Base-by-base conservation (phyloP, 805 yeast species). In the Teunomyces cretensis region DNA sequence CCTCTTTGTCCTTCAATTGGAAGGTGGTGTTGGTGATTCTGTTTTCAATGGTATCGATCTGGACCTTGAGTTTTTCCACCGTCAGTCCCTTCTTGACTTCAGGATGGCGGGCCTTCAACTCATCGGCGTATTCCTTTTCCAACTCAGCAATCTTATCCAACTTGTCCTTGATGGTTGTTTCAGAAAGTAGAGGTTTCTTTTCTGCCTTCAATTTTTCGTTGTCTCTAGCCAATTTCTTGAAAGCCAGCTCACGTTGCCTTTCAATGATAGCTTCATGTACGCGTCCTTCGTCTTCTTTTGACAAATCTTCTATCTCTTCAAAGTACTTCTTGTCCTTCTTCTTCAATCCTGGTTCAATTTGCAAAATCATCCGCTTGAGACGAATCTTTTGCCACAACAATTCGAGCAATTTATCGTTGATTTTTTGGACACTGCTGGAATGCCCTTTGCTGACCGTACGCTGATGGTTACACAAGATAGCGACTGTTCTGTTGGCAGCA, bases 401-500 rank as follows among this genome's bases (percentile, higher is more conserved):
- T 67, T 91, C 97, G 56, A 82, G 79, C 45, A 92, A 79, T 55
- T 77, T 83, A 43, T 86, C 95, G 52, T 72, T 79, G 37, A 89
- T 89, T 61, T 85, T 88, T 52, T 81, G 87, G 48, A 92, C 88
- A 5, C 90, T 75, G 17, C 80, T 79, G 39, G 86, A 95, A 60
- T 92, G 97, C 4, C 81, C 80, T 61, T 91, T 92, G 41, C 90
- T 79, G 8, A 91, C 90, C 14, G 96, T 81, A 66, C 97, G 83
- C 75, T 91, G 98, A 78, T 91, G 98, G 75, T 91, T 91, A 86
- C 98, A 91, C 57, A 91, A 72, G 49, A 91, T 89, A 5, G 98
- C 98, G 47, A 91, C 98, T 2, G 92, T 86, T 65, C 97, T 80
- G 63, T 91, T 91, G 1, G 98, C 98, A 15, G 97, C 97, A 66